These are phyloP conservation scores for Stereum hirsutum DNA, from an alignment of 1,284 basidiomycete genomes.

Conservation along the genomic window DNA sequence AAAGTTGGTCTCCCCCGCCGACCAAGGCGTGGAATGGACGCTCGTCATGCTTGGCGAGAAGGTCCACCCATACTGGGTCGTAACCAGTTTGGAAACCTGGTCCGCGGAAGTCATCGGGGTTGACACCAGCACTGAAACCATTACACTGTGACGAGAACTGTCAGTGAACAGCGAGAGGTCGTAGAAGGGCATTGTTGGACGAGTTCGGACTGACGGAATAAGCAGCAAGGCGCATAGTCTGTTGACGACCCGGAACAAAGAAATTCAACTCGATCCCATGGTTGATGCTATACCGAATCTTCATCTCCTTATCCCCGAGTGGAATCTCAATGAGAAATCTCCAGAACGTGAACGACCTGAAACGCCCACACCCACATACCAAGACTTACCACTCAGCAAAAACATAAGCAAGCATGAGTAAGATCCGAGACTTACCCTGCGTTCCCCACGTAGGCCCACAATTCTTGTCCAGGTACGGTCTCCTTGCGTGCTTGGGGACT, in stretches of 20 bases:
- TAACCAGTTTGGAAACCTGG: slow-evolving; percentile 71
- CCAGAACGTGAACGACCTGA: slow-evolving; percentile 89
- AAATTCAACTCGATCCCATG: slow-evolving; percentile 74
- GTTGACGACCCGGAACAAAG: slow-evolving; percentile 70
- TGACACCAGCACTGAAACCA: slow-evolving; percentile 74
- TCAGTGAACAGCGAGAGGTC: no score
- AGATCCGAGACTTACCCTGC: slow-evolving; percentile 37
- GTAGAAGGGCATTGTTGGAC: no score
- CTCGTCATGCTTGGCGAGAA: slow-evolving; percentile 73
- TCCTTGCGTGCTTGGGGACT: slow-evolving; percentile 31
- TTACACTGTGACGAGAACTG: slow-evolving; percentile 60
- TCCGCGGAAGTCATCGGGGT: slow-evolving; percentile 70
- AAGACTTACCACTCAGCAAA: background rate
- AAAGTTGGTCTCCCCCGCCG: slow-evolving; percentile 82
- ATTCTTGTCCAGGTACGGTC: slow-evolving; percentile 56
- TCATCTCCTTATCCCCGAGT: slow-evolving; percentile 64
- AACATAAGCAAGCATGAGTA: background rate
- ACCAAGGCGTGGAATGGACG: slow-evolving; percentile 81
- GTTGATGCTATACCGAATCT: slow-evolving; percentile 76
- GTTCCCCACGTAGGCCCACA: slow-evolving; percentile 71
- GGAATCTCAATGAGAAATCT: slow-evolving; percentile 87
- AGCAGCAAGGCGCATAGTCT: slow-evolving; percentile 89
- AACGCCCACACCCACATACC: background rate
- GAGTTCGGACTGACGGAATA: slow-evolving; percentile 54
- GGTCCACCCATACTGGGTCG: slow-evolving; percentile 90